phyloP scores from a whole-genome alignment of 1,284 basidiomycete species.

The Butyriboletus appendiculatus region DNA sequence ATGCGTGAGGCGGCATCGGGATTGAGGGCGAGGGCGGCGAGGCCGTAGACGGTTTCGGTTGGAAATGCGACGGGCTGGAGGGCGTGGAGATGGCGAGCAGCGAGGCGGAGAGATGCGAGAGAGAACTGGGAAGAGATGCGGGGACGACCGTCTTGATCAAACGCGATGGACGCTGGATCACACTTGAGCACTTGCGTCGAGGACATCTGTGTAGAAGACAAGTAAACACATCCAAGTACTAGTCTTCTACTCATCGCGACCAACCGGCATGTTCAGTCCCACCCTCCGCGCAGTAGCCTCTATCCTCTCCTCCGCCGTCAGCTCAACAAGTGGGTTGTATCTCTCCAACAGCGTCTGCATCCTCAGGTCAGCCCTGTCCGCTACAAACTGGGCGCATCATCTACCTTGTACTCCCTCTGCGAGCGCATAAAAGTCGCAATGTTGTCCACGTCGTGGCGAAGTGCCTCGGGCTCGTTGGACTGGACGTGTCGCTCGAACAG shows the following conservation, averaged over 20 bases:
- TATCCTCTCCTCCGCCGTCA: constrained; percentile 78
- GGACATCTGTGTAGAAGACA: constrained; percentile 3
- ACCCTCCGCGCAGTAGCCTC: constrained; percentile 85
- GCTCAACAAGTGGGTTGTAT: constrained; percentile 84
- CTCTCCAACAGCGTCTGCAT: constrained; percentile 70
- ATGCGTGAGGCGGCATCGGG: constrained; percentile 70
- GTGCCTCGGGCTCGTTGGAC: constrained; percentile 27
- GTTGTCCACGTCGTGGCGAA: constrained; percentile 60
- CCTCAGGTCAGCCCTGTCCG: constrained; percentile 3
- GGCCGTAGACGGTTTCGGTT: constrained; percentile 98
- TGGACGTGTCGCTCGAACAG: constrained; percentile 49
- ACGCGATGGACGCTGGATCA: constrained; percentile 56
- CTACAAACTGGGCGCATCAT: not conserved
- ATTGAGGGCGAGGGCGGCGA: constrained; percentile 85
- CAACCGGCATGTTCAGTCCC: constrained; percentile 72
- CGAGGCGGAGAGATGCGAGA: constrained; percentile 45
- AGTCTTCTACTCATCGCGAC: constrained; percentile 9
- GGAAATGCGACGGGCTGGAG: constrained; percentile 81
- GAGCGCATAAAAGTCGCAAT: constrained; percentile 71
- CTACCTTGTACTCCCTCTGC: constrained; percentile 58
- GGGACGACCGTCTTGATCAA: constrained; percentile 43
- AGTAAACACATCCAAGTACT: not conserved
- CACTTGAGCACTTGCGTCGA: constrained; percentile 47
- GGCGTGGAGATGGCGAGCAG: constrained; percentile 49
- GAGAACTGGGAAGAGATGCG: constrained; percentile 48